These are phyloP conservation scores for Phytophthora uliginosa DNA, from an alignment of 352 stramenopile genomes.

Conservation along the genomic window DNA sequence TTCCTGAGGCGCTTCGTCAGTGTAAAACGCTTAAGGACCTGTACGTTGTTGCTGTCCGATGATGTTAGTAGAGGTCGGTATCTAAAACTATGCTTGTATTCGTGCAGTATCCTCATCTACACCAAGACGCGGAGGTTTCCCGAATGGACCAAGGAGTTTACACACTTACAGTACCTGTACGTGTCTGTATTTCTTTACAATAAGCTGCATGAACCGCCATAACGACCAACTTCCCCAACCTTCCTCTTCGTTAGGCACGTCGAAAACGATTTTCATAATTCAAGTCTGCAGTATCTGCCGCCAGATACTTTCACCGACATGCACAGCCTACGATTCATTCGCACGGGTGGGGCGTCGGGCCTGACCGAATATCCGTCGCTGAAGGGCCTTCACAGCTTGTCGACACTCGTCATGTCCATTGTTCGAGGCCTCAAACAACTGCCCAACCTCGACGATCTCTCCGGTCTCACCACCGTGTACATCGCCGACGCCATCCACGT, in stretches of 20 bases:
- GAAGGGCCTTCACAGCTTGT: constrained; percentile 34
- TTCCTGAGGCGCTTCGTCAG: constrained; percentile 41
- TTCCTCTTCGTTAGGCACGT: constrained; percentile 25
- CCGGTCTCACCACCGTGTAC: constrained; percentile 28
- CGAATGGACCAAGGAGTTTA: constrained; percentile 40
- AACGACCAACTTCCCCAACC: not conserved
- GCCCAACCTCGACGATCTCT: constrained; percentile 40
- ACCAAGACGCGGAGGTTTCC: constrained; percentile 38
- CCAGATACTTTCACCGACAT: constrained; percentile 47
- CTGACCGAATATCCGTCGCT: constrained; percentile 51
- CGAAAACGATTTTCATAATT: constrained; percentile 47
- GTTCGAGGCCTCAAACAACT: constrained; percentile 34
- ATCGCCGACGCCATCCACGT: constrained; percentile 44
- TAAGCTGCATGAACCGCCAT: not conserved
- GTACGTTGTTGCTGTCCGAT: constrained; percentile 6
- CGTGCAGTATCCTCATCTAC: constrained; percentile 42
- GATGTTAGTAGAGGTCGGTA: not conserved
- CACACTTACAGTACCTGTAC: constrained; percentile 45
- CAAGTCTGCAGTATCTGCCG: constrained; percentile 41
- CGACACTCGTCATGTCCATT: constrained; percentile 41
- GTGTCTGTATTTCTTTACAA: constrained; percentile 22
- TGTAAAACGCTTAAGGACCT: constrained; percentile 41
- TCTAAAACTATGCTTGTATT: not conserved
- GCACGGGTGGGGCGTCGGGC: constrained; percentile 33
- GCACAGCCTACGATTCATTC: constrained; percentile 49